A percentile compares a stretch with the other conserved stretches of the same genome.
Conservation (phyloP, 495 filamentous ascomycete genomes). For the Aspergillus nanangensis region DNA sequence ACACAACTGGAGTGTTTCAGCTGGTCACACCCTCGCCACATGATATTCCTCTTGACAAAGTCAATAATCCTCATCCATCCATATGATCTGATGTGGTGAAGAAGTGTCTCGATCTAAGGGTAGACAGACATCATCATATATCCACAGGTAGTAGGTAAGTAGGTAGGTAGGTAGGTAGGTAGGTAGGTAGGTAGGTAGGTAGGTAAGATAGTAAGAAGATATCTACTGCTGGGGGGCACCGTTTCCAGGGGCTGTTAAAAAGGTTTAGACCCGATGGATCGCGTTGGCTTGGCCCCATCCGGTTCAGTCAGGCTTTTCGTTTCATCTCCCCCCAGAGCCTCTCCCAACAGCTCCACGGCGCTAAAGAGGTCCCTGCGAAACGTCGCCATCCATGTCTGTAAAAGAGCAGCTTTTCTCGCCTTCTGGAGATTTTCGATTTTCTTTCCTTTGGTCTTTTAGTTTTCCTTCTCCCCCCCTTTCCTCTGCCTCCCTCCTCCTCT, state of each 20-base stretch:
- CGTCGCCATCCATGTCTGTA: slow-evolving; percentile 16
- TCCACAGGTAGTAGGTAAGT: too few species aligned
- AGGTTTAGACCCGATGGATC: slow-evolving; percentile 12
- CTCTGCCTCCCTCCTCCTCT: background rate
- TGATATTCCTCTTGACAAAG: too few species aligned
- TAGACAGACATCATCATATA: too few species aligned
- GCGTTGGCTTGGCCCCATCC: slow-evolving; percentile 10
- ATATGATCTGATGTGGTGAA: too few species aligned
- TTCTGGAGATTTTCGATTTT: slow-evolving; percentile 1
- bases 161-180: too few species aligned
- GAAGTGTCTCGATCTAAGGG: too few species aligned
- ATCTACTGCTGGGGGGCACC: background rate
- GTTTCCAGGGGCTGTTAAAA: slow-evolving; percentile 15
- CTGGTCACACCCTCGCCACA: too few species aligned
- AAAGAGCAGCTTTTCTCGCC: slow-evolving; percentile 10
- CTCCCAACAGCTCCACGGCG: slow-evolving; percentile 10
- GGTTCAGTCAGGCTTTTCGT: slow-evolving; percentile 15
- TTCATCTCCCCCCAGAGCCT: slow-evolving; percentile 13
- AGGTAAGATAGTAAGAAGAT: background rate
- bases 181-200: too few species aligned
- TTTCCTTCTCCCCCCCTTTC: background rate
- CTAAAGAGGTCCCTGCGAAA: slow-evolving; percentile 12
- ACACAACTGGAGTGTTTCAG: too few species aligned
- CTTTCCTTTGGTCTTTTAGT: background rate
- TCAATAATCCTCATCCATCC: too few species aligned